Evolutionary conservation across 352 stramenopile species (phyloP).

Genomic region (Stephanocyclus meneghinianus): DNA sequence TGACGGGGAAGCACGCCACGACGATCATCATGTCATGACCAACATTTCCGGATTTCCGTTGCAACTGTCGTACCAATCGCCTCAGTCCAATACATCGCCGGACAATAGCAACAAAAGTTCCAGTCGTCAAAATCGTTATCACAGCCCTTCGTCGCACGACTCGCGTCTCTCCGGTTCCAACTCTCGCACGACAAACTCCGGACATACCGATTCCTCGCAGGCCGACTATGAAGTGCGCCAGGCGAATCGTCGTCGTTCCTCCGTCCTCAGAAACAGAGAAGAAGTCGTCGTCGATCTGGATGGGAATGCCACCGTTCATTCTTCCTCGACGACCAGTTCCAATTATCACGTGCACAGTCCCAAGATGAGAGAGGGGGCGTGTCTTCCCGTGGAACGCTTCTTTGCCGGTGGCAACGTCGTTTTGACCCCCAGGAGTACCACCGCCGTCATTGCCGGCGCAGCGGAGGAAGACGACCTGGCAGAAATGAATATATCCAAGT

Average conservation of each 20-base stretch:
- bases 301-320: conserved; percentile 49
- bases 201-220: conserved; percentile 26
- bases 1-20: background rate
- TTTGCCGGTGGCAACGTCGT: conserved; percentile 9
- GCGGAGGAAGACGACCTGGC: background rate
- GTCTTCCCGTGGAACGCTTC: conserved; percentile 18
- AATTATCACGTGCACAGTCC: conserved; percentile 32
- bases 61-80: background rate
- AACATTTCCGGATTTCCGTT: background rate
- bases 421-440: background rate
- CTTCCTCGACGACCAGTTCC: conserved; percentile 42
- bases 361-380: conserved; percentile 36
- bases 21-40: background rate
- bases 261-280: conserved; percentile 12
- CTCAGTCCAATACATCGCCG: background rate
- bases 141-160: background rate
- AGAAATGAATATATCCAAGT: conserved; percentile 1
- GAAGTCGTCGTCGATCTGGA: conserved; percentile 21
- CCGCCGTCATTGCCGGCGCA: background rate
- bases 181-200: conserved; percentile 21
- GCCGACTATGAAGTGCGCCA: conserved; percentile 43
- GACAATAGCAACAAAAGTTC: background rate
- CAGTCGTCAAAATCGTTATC: background rate
- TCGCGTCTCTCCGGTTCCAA: background rate
- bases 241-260: conserved; percentile 35